phyloP scores from a whole-genome alignment of 2,329 filamentous ascomycete genomes.

The Aspergillus eucalypticola region DNA sequence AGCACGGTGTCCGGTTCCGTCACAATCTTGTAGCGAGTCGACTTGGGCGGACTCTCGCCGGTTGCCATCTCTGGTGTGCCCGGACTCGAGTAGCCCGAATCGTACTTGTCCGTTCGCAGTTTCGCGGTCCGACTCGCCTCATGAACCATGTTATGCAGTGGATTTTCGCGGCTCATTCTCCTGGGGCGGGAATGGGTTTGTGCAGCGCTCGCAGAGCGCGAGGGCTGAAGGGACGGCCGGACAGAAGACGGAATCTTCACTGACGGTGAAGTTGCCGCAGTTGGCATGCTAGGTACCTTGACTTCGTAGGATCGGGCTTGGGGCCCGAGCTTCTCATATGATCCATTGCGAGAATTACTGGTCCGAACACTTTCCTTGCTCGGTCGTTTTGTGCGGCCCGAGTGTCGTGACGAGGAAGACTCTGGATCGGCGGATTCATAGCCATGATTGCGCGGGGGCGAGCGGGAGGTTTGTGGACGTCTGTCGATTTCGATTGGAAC shows the following conservation, averaged over 20 bases:
- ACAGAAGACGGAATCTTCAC: slow-evolving; percentile 30
- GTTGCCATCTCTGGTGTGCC: slow-evolving; percentile 43
- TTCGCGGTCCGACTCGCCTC: slow-evolving; percentile 37
- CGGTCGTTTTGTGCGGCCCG: slow-evolving; percentile 33
- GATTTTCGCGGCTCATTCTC: slow-evolving; percentile 25
- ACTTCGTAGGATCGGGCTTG: slow-evolving; percentile 23
- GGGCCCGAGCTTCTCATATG: slow-evolving; percentile 33
- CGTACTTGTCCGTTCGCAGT: slow-evolving; percentile 39
- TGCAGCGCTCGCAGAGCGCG: slow-evolving; percentile 35
- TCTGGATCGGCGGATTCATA: slow-evolving; percentile 36
- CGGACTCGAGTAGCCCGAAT: slow-evolving; percentile 50
- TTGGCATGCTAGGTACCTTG: slow-evolving; percentile 39
- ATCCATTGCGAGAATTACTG: slow-evolving; percentile 34
- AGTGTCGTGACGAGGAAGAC: slow-evolving; percentile 30
- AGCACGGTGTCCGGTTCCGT: slow-evolving; percentile 30
- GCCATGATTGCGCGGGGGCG: slow-evolving; percentile 32
- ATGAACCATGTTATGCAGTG: slow-evolving; percentile 29
- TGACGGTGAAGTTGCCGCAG: slow-evolving; percentile 35
- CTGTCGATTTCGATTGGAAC: slow-evolving; percentile 24
- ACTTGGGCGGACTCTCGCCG: slow-evolving; percentile 36
- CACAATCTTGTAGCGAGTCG: slow-evolving; percentile 36
- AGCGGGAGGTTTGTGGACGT: slow-evolving; percentile 35
- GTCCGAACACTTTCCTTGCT: slow-evolving; percentile 24
- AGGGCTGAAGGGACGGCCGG: slow-evolving; percentile 33
- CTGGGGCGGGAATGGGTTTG: slow-evolving; percentile 30